Evolutionary conservation across 352 stramenopile species (phyloP).

Genomic region (Phytophthora lateralis): DNA sequence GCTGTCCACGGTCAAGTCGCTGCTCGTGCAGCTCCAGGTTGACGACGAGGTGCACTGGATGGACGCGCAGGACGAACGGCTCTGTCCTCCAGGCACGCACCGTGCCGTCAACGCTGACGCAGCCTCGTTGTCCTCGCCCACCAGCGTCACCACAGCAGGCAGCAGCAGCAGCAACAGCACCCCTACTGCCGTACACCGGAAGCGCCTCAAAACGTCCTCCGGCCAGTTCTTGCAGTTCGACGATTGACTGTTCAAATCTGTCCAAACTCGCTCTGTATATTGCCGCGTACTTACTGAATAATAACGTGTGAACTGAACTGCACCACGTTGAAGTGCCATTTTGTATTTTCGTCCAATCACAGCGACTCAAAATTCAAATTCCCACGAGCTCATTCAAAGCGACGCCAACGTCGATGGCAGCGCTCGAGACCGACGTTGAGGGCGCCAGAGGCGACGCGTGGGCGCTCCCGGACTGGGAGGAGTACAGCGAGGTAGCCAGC

Average conservation of each 20-base stretch:
- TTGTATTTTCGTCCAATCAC: constrained; percentile 18
- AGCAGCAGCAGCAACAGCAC: constrained; percentile 20
- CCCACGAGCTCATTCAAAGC: constrained; percentile 16
- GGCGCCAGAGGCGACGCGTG: constrained; percentile 27
- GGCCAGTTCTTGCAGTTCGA: constrained; percentile 13
- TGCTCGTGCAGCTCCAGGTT: constrained; percentile 51
- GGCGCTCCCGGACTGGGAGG: constrained; percentile 62
- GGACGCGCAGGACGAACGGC: constrained; percentile 65
- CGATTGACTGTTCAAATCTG: constrained; percentile 7
- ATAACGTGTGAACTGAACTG: no score
- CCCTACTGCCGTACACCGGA: constrained; percentile 12
- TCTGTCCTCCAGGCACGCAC: constrained; percentile 64
- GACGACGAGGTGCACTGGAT: constrained; percentile 56
- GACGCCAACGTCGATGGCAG: constrained; percentile 13
- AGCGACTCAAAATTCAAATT: constrained; percentile 26
- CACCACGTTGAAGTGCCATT: constrained; percentile 20
- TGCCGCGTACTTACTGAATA: neutral
- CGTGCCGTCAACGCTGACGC: constrained; percentile 40
- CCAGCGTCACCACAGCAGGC: constrained; percentile 11
- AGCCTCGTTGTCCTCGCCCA: constrained; percentile 11
- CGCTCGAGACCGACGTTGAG: constrained; percentile 1
- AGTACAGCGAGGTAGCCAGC: constrained; percentile 45
- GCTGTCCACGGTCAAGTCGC: constrained; percentile 21
- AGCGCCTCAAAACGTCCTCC: constrained; percentile 28
- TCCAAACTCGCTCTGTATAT: neutral